Percentiles rank a stretch among this genome's conserved stretches.
These are phyloP conservation scores for Hylodesmum podocarpum DNA, from an alignment of 306 rosid species.

Conservation along the genomic window DNA sequence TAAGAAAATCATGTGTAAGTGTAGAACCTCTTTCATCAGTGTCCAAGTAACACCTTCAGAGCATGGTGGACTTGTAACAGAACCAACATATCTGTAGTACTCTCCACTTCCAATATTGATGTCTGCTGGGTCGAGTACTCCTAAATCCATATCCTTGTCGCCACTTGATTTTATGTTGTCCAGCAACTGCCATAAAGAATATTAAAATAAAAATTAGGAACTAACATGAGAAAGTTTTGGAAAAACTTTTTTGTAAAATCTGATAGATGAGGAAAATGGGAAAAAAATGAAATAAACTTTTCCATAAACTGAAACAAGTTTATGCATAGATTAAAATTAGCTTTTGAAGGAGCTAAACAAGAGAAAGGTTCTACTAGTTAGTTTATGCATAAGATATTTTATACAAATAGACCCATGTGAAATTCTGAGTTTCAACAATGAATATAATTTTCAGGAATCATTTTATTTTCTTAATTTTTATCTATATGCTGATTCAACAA, in stretches of 20 bases:
- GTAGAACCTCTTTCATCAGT: slow-evolving; percentile 50
- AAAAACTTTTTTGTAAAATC: no score
- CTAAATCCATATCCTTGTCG: slow-evolving; percentile 48
- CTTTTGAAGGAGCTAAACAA: no score
- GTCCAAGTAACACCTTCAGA: slow-evolving; percentile 84
- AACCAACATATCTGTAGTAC: slow-evolving; percentile 79
- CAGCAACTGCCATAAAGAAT: slow-evolving; percentile 40
- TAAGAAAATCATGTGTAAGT: not conserved
- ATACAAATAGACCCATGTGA: no score
- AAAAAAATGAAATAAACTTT: no score
- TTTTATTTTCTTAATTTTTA: not conserved
- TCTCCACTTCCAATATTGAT: slow-evolving; percentile 58
- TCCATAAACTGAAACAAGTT: no score
- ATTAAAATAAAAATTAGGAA: no score
- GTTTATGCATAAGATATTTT: no score
- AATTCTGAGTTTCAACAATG: not conserved
- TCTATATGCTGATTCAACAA: not conserved
- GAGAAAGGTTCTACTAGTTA: no score
- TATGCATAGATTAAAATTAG: no score
- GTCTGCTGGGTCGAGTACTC: slow-evolving; percentile 48
- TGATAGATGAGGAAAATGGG: no score
- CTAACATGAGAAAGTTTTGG: no score
- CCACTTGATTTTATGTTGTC: slow-evolving; percentile 37
- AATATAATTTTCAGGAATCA: not conserved
- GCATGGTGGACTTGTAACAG: slow-evolving; percentile 81